Evolutionary conservation across 176 grass and related monocot genomes (phyloP), one percentile per base, ranked within the genome.

Genomic region (Avena sativa): DNA sequence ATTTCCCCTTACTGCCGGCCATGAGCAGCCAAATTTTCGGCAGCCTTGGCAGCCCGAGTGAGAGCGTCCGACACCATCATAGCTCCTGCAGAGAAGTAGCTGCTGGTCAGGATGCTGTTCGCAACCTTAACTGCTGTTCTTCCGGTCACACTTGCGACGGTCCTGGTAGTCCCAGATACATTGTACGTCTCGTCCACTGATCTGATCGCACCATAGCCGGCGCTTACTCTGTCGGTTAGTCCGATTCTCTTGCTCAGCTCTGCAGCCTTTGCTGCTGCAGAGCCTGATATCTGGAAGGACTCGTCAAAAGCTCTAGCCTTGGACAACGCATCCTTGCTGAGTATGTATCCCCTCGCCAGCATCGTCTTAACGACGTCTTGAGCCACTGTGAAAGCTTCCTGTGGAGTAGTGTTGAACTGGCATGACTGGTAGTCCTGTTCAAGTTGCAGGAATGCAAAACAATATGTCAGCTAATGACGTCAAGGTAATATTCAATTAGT

Each of bases 301-400:
- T 99, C 94, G 38, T 96, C 97, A 28, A 99, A 96, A 50, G 92
- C 92, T 92, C 81, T 99, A 80, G 97, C 97, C 89, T 85, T 99
- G 50, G 82, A 53, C 81, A 99, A 62, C 14, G 97, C 94, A 74
- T 99, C 97, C 85, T 99, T 99, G 90, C 97, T 94, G 26, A 96
- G 89, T 58, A 88, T 20, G 19, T 92, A 96, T 5, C 97, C 97
- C 82, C 34, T 93, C 13, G 92, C 78, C 17, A 99, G 61, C 97
- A 99, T 99, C 3, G 87, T 93, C 85, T 86, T 94, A 23, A 99
- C 89, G 1, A 99, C 87, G 20, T 96, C 97, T 88, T 99, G 97
- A 57, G 97, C 88, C 78, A 91, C 88, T 1, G 94, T 96, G 66
- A 99, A 57, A 49, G 92, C 94, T 80, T 96, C 89, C 44, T 78